phyloP scores from a whole-genome alignment of 768 basidiomycete species.

The Tricholomella constricta region DNA sequence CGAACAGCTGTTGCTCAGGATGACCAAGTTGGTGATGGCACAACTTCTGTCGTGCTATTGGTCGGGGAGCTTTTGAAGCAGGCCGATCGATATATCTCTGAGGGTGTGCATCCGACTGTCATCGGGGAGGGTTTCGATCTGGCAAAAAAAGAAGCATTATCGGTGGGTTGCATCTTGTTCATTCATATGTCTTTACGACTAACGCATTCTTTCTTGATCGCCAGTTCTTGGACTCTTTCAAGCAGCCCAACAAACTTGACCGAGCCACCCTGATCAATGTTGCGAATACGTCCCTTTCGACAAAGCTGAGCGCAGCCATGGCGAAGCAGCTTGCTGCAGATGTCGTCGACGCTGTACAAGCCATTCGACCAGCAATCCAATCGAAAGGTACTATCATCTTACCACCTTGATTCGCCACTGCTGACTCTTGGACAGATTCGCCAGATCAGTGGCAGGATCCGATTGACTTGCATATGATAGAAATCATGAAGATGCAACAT shows the following conservation, averaged over 20 bases:
- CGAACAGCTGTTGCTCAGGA: conserved; percentile 98
- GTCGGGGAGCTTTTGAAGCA: conserved; percentile 97
- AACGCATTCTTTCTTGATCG: conserved; percentile 7
- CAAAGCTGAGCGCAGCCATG: conserved; percentile 81
- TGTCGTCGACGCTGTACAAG: conserved; percentile 92
- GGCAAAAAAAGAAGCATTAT: conserved; percentile 93
- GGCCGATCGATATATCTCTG: conserved; percentile 95
- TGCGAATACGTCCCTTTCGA: conserved; percentile 93
- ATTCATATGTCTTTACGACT: conserved; percentile 2
- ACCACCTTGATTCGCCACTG: conserved; percentile 1
- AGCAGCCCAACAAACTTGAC: conserved; percentile 75
- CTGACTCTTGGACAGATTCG: conserved; percentile 42
- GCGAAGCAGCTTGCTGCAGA: conserved; percentile 89
- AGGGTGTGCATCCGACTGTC: conserved; percentile 97
- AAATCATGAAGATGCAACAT: conserved; percentile 99
- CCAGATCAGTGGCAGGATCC: conserved; percentile 79
- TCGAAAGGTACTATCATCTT: conserved; percentile 48
- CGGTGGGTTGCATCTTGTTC: conserved; percentile 49
- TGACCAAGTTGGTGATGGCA: conserved; percentile 98
- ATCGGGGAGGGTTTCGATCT: conserved; percentile 95
- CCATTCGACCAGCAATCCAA: conserved; percentile 76
- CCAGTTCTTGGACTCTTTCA: conserved; percentile 93
- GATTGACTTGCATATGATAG: conserved; percentile 98
- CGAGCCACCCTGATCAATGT: conserved; percentile 91
- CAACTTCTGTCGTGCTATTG: conserved; percentile 93